Conservation (phyloP, 148 eudicot species). For the Amaranthus cruentus region DNA sequence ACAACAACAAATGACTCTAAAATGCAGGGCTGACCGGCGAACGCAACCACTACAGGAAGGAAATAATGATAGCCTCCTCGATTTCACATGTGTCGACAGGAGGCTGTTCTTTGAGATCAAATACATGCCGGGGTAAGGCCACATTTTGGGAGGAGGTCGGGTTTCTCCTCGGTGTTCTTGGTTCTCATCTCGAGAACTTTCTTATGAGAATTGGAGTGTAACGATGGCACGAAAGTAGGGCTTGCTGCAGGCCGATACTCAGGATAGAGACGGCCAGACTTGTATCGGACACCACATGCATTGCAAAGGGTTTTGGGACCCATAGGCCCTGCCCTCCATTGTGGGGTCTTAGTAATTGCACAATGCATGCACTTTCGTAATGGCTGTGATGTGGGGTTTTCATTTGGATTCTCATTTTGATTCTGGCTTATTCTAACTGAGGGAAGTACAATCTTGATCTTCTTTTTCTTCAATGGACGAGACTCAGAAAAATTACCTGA, state of each 20-base stretch:
- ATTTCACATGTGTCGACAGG: conserved; percentile 25
- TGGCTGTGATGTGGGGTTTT: conserved; percentile 26
- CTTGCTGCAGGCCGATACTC: conserved; percentile 97
- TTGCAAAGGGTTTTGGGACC: conserved; percentile 94
- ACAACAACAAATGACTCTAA: conserved; percentile 21
- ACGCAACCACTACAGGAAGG: conserved; percentile 6
- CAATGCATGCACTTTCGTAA: conserved; percentile 89
- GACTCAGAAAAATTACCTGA: conserved; percentile 37
- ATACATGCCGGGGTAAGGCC: conserved; percentile 25
- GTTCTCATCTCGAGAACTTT: conserved; percentile 88
- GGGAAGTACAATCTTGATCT: conserved; percentile 42
- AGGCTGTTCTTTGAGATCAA: conserved; percentile 32
- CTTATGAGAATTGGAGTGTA: conserved; percentile 96
- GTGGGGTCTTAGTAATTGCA: conserved; percentile 92
- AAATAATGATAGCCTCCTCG: background rate
- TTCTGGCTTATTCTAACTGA: conserved; percentile 18
- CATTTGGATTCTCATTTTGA: conserved; percentile 16
- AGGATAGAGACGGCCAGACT: conserved; percentile 85
- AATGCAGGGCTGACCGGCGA: conserved; percentile 10
- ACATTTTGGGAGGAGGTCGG: conserved; percentile 34
- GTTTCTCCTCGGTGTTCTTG: conserved; percentile 14
- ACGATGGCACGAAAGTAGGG: conserved; percentile 68
- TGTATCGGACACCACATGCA: conserved; percentile 94
- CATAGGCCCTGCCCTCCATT: conserved; percentile 94
- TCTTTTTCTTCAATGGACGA: conserved; percentile 42